phyloP scores from a whole-genome alignment of 805 yeast genomes.

The Hanseniaspora taiwanica region DNA sequence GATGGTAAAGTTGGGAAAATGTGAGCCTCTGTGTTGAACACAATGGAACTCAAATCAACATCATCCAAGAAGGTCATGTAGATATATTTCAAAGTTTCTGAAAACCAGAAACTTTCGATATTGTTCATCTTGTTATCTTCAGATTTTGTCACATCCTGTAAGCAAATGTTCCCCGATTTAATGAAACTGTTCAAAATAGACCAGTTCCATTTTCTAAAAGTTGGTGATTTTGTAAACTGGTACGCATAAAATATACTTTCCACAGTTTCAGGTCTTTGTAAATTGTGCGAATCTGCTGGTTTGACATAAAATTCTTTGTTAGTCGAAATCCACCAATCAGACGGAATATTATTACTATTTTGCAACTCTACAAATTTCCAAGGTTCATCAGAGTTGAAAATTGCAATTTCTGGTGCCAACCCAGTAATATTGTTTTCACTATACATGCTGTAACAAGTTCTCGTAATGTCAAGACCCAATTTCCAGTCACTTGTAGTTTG shows the following conservation, averaged over 20 bases:
- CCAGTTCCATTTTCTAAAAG: conserved; percentile 83
- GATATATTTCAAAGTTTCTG: conserved; percentile 82
- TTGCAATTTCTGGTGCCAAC: conserved; percentile 77
- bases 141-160: conserved; percentile 45
- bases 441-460: conserved; percentile 79
- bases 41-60: conserved; percentile 53
- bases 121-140: conserved; percentile 49
- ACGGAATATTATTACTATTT: background rate
- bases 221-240: conserved; percentile 65
- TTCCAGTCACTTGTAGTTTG: conserved; percentile 48
- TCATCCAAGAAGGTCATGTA: conserved; percentile 66
- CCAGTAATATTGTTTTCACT: conserved; percentile 59
- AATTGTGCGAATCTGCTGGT: conserved; percentile 62
- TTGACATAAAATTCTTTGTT: conserved; percentile 52
- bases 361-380: conserved; percentile 9
- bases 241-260: conserved; percentile 74
- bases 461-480: conserved; percentile 60
- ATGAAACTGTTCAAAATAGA: conserved; percentile 65
- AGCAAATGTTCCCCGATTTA: conserved; percentile 49
- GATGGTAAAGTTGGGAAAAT: conserved; percentile 64
- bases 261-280: conserved; percentile 90
- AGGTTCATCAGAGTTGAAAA: conserved; percentile 46
- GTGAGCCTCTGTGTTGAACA: conserved; percentile 89
- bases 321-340: conserved; percentile 21
- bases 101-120: conserved; percentile 87